Evolutionary conservation across 495 filamentous ascomycete genomes (phyloP).

Genomic region (Pseudoneurospora amorphoporcata): DNA sequence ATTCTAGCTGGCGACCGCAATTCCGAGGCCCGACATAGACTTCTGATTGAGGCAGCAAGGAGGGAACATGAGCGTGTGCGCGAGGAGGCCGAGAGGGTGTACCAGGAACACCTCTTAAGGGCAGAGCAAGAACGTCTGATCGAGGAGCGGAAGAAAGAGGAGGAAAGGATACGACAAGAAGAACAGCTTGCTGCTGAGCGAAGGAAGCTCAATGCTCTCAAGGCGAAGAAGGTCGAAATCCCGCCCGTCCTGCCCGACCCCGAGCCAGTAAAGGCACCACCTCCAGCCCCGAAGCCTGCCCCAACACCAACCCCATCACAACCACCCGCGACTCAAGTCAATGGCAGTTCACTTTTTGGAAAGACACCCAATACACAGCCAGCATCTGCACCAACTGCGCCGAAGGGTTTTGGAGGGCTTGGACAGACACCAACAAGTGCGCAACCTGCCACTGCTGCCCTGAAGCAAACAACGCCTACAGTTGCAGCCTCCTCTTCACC

Average conservation of each 20-base stretch:
- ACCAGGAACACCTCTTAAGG: slow-evolving; percentile 33
- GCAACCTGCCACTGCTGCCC: neutral
- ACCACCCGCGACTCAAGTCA: neutral
- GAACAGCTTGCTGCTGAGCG: slow-evolving; percentile 32
- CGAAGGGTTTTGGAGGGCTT: neutral
- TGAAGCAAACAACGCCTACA: neutral
- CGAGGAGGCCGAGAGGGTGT: slow-evolving; percentile 44
- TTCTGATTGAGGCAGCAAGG: slow-evolving; percentile 52
- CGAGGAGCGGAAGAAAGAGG: slow-evolving; percentile 39
- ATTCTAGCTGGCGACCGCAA: slow-evolving; percentile 31
- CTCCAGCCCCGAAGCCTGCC: slow-evolving; percentile 1
- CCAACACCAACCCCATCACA: slow-evolving; percentile 3
- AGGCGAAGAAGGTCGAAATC: slow-evolving; percentile 31
- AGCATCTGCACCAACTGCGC: neutral
- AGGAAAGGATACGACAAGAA: slow-evolving; percentile 41
- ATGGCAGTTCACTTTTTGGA: slow-evolving; percentile 1
- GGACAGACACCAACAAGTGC: neutral
- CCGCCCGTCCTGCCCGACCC: slow-evolving; percentile 28
- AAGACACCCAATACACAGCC: neutral
- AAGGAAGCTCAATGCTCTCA: slow-evolving; percentile 31
- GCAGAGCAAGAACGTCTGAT: slow-evolving; percentile 36
- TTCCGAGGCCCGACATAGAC: slow-evolving; percentile 41
- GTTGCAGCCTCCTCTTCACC: neutral
- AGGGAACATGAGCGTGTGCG: slow-evolving; percentile 54
- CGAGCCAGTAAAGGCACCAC: slow-evolving; percentile 8